Evolutionary conservation across 2,329 filamentous ascomycete species (phyloP).

Genomic region (Bipolaris sorokiniana): DNA sequence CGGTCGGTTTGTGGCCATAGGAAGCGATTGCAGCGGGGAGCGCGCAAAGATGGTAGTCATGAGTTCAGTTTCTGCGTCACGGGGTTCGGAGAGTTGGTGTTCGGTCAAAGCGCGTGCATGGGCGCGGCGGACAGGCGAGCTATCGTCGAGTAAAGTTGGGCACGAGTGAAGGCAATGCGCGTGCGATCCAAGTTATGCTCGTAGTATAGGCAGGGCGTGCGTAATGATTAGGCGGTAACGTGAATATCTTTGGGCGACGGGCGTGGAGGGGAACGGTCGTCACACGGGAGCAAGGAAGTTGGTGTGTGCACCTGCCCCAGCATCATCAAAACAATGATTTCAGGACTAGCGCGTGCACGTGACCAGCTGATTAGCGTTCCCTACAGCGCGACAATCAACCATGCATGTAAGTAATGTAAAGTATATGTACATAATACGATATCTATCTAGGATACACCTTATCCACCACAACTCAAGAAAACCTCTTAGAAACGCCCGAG

Average conservation of each 20-base stretch:
- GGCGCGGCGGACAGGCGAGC: conserved; percentile 29
- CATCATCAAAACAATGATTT: conserved; percentile 22
- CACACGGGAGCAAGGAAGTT: conserved; percentile 36
- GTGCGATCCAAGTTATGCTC: conserved; percentile 7
- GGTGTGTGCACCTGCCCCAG: conserved; percentile 27
- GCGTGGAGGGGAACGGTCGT: conserved; percentile 31
- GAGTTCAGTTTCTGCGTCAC: conserved; percentile 38
- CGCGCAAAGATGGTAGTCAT: conserved; percentile 47
- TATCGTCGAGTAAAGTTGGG: conserved; percentile 9
- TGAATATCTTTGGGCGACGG: conserved; percentile 38
- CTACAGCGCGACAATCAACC: neutral
- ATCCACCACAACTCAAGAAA: neutral
- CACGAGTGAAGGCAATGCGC: conserved; percentile 9
- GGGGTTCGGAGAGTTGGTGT: conserved; percentile 27
- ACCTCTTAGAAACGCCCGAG: conserved; percentile 29
- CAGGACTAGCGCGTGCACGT: conserved; percentile 16
- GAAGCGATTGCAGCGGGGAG: conserved; percentile 54
- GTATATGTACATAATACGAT: neutral
- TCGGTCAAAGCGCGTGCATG: conserved; percentile 47
- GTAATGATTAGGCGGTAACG: conserved; percentile 45
- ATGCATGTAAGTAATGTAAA: neutral
- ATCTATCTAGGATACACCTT: neutral
- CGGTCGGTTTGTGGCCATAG: conserved; percentile 55
- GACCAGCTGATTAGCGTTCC: conserved; percentile 1
- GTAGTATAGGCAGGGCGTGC: conserved; percentile 12